Percentiles rank a stretch among this genome's conserved stretches.
phyloP scores from a whole-genome alignment of 352 stramenopile genomes.

The Phytophthora capsici region DNA sequence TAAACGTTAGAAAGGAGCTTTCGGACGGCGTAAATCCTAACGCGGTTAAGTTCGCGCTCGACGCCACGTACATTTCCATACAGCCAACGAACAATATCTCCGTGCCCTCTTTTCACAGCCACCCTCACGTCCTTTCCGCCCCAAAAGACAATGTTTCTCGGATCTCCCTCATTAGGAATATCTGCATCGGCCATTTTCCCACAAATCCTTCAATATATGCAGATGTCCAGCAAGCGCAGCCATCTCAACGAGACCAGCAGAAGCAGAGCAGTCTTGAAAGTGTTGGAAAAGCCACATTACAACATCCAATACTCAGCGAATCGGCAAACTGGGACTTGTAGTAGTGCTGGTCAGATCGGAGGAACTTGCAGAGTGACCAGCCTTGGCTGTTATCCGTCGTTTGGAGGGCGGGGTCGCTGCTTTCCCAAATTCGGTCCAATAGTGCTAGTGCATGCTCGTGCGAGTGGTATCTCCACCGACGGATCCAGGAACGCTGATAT shows the following conservation, averaged over 20 bases:
- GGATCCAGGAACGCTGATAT: constrained; percentile 26
- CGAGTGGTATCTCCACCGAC: constrained; percentile 29
- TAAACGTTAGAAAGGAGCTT: constrained; percentile 35
- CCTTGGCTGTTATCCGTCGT: not conserved
- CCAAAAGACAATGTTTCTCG: constrained; percentile 21
- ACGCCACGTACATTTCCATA: constrained; percentile 20
- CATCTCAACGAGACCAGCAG: constrained; percentile 12
- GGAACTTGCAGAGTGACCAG: constrained; percentile 29
- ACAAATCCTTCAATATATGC: constrained; percentile 25
- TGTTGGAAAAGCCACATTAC: constrained; percentile 32
- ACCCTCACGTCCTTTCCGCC: constrained; percentile 23
- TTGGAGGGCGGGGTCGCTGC: constrained; percentile 15
- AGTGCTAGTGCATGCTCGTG: constrained; percentile 22
- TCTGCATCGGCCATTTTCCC: constrained; percentile 6
- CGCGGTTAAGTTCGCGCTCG: constrained; percentile 16
- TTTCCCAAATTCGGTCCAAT: constrained; percentile 28
- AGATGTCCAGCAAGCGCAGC: constrained; percentile 18
- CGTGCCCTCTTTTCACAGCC: constrained; percentile 25
- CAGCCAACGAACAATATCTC: constrained; percentile 29
- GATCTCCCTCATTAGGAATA: not conserved
- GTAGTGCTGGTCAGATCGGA: constrained; percentile 23
- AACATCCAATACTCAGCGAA: constrained; percentile 9
- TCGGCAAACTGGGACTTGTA: constrained; percentile 20
- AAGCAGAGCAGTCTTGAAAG: constrained; percentile 18
- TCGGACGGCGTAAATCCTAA: constrained; percentile 32